A percentile compares a stretch with the other conserved stretches of the same genome.
Evolutionary conservation across 1,284 basidiomycete species (phyloP).

Genomic region (Trichosporon sp.): DNA sequence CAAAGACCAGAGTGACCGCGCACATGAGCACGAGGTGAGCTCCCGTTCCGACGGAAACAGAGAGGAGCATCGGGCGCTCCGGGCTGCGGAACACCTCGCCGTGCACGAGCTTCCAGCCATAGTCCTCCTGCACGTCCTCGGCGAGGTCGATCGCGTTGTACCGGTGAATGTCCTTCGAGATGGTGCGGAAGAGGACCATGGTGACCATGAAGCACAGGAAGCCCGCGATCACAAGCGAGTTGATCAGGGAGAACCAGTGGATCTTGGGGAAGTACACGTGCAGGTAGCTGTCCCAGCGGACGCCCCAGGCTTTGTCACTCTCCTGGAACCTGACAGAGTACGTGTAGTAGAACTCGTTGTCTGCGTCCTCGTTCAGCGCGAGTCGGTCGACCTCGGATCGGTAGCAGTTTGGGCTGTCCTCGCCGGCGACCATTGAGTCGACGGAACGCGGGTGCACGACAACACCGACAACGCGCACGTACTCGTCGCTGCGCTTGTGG

Average conservation of each 20-base stretch:
- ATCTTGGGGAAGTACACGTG: slow-evolving; percentile 64
- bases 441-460: slow-evolving; percentile 79
- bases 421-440: slow-evolving; percentile 41
- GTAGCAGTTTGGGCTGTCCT: slow-evolving; percentile 45
- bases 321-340: slow-evolving; percentile 87
- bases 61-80: slow-evolving; percentile 72
- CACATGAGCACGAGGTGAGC: slow-evolving; percentile 88
- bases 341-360: slow-evolving; percentile 79
- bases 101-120: slow-evolving; percentile 91
- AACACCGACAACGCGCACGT: slow-evolving; percentile 84
- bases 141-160: slow-evolving; percentile 94
- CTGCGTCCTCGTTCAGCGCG: slow-evolving; percentile 65
- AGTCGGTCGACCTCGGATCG: slow-evolving; percentile 57
- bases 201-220: slow-evolving; percentile 91
- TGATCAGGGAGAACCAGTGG: slow-evolving; percentile 84
- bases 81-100: slow-evolving; percentile 95
- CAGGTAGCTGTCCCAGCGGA: slow-evolving; percentile 92
- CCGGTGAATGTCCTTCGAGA: slow-evolving; percentile 88
- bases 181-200: slow-evolving; percentile 83
- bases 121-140: slow-evolving; percentile 97
- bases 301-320: slow-evolving; percentile 81
- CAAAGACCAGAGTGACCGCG: slow-evolving; percentile 88
- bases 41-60: slow-evolving; percentile 87
- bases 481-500: slow-evolving; percentile 69
- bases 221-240: slow-evolving; percentile 85